Conservation (phyloP, 495 filamentous ascomycete species). For the Haplographium delicatum region DNA sequence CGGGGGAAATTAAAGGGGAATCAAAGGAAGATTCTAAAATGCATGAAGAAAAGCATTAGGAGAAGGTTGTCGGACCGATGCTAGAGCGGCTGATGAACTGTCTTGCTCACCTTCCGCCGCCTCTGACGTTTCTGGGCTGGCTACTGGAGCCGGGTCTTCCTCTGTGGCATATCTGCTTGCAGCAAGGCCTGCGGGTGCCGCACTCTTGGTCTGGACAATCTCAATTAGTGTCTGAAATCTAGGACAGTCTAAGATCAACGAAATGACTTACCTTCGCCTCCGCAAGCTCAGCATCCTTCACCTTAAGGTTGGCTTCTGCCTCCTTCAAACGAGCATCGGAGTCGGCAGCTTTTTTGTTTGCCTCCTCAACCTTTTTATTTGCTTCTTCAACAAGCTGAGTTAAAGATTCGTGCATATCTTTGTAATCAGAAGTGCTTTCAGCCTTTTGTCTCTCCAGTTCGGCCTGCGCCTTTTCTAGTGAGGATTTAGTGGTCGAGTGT, state of each 20-base stretch:
- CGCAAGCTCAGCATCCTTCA: conserved; percentile 47
- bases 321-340: conserved; percentile 21
- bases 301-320: conserved; percentile 29
- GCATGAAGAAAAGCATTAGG: conserved; percentile 30
- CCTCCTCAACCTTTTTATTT: conserved; percentile 40
- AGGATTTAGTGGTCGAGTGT: conserved; percentile 30
- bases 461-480: conserved; percentile 31
- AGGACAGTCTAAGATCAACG: no score
- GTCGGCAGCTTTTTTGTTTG: conserved; percentile 29
- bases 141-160: conserved; percentile 18
- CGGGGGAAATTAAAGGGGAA: neutral
- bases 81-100: conserved; percentile 49
- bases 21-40: neutral
- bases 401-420: conserved; percentile 49
- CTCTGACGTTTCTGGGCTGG: conserved; percentile 24
- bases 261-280: conserved; percentile 42
- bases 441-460: conserved; percentile 29
- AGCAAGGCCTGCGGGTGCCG: conserved; percentile 31
- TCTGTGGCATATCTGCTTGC: conserved; percentile 40
- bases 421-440: conserved; percentile 45
- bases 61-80: conserved; percentile 47
- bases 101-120: conserved; percentile 51
- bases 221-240: conserved; percentile 1
- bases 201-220: conserved; percentile 15
- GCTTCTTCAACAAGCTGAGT: conserved; percentile 42